These are phyloP conservation scores for Ophiostoma populinum DNA, from an alignment of 2,329 filamentous ascomycete species.

Conservation along the genomic window DNA sequence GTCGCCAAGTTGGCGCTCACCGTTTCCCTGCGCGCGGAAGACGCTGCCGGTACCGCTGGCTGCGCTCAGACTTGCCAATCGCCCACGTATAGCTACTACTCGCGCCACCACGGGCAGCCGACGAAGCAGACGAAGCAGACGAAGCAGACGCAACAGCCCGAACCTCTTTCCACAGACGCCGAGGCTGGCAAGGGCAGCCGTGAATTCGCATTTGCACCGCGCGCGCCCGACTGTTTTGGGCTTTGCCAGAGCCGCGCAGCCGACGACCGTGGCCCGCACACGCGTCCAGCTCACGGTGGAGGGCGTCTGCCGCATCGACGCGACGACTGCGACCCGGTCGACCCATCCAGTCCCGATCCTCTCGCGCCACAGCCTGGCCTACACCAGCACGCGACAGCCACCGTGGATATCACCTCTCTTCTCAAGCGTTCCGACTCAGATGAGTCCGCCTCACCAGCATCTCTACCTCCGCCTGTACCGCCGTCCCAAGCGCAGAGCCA, in stretches of 20 bases:
- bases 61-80: too few relatives aligned
- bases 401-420: conserved; percentile 88
- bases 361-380: conserved; percentile 17
- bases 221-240: too few relatives aligned
- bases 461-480: not conserved
- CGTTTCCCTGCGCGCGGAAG: conserved; percentile 5
- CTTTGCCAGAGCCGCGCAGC: too few relatives aligned
- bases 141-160: too few relatives aligned
- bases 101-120: too few relatives aligned
- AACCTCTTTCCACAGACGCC: too few relatives aligned
- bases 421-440: conserved; percentile 61
- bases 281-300: too few relatives aligned
- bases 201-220: too few relatives aligned
- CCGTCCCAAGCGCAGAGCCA: not conserved
- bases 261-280: too few relatives aligned
- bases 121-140: too few relatives aligned
- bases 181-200: too few relatives aligned
- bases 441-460: conserved; percentile 42
- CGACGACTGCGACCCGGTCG: not conserved
- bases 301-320: not conserved
- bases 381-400: conserved; percentile 36
- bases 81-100: too few relatives aligned
- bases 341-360: not conserved
- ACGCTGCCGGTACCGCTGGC: conserved; percentile 6
- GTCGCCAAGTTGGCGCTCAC: conserved; percentile 11